phyloP scores from a whole-genome alignment of 2,329 filamentous ascomycete species.

The Zymoseptoria brevis region DNA sequence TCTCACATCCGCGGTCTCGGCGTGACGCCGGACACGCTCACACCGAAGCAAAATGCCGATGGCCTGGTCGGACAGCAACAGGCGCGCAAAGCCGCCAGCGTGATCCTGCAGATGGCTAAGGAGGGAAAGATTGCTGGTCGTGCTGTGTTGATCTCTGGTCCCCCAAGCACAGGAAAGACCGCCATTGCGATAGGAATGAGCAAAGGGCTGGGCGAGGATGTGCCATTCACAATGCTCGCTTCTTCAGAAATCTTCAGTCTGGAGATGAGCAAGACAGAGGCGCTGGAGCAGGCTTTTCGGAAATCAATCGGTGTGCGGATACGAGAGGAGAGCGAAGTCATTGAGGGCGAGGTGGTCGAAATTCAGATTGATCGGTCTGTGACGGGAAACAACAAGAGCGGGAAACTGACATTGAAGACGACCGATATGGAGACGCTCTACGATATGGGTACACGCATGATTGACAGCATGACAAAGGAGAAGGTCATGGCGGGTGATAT shows the following conservation, averaged over 20 bases:
- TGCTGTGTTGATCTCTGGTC: constrained; percentile 88
- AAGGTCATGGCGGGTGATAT: constrained; percentile 98
- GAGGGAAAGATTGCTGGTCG: constrained; percentile 96
- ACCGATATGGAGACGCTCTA: constrained; percentile 99
- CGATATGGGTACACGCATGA: constrained; percentile 99
- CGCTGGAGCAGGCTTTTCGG: constrained; percentile 94
- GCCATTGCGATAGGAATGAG: constrained; percentile 99
- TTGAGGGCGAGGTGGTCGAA: constrained; percentile 97
- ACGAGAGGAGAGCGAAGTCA: constrained; percentile 98
- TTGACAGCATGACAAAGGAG: constrained; percentile 98
- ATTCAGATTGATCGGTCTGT: constrained; percentile 97
- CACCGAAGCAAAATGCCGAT: constrained; percentile 77
- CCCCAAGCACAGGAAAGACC: constrained; percentile 95
- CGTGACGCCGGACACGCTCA: constrained; percentile 83
- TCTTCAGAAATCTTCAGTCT: constrained; percentile 97
- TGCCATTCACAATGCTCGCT: constrained; percentile 92
- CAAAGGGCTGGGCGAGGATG: constrained; percentile 81
- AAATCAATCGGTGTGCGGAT: constrained; percentile 97
- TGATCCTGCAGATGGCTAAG: constrained; percentile 98
- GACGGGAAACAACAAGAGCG: constrained; percentile 92
- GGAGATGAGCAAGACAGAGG: constrained; percentile 99
- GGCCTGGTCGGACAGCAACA: constrained; percentile 94
- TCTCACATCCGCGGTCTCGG: constrained; percentile 95
- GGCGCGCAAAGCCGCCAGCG: constrained; percentile 88
- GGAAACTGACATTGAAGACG: constrained; percentile 98